Conservation (phyloP, 805 yeast genomes). For the Yamadazyma philogaea region DNA sequence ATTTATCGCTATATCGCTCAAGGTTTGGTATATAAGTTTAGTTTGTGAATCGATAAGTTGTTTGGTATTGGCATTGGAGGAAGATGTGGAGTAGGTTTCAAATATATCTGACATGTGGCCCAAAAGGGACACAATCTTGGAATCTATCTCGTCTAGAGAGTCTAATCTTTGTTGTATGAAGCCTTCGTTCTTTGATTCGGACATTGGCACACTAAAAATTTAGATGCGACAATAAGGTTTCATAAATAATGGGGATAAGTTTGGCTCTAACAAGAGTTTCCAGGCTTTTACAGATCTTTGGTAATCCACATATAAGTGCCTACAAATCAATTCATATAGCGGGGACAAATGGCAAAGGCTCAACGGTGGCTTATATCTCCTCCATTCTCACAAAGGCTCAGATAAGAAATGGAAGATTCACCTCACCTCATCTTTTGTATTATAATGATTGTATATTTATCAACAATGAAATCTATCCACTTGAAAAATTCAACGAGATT, state of each 20-base stretch:
- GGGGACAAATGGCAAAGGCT: constrained; percentile 97
- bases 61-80: constrained; percentile 24
- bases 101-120: constrained; percentile 48
- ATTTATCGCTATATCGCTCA: constrained; percentile 57
- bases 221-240: background rate
- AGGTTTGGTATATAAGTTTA: constrained; percentile 46
- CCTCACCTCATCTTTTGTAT: constrained; percentile 79
- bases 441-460: constrained; percentile 75
- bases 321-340: constrained; percentile 83
- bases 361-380: constrained; percentile 79
- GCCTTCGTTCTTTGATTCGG: constrained; percentile 1
- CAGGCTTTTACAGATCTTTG: constrained; percentile 41
- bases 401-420: constrained; percentile 69
- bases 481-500: constrained; percentile 42
- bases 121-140: constrained; percentile 49
- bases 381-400: constrained; percentile 53
- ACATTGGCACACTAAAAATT: background rate
- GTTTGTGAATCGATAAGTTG: constrained; percentile 44
- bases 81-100: constrained; percentile 35
- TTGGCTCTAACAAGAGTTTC: constrained; percentile 35
- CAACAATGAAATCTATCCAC: constrained; percentile 54
- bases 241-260: constrained; percentile 34
- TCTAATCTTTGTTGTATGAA: constrained; percentile 52
- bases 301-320: constrained; percentile 60
- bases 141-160: constrained; percentile 50